These are phyloP conservation scores for Solanum hybrid DNA, from an alignment of 305 asterid species.

Conservation along the genomic window DNA sequence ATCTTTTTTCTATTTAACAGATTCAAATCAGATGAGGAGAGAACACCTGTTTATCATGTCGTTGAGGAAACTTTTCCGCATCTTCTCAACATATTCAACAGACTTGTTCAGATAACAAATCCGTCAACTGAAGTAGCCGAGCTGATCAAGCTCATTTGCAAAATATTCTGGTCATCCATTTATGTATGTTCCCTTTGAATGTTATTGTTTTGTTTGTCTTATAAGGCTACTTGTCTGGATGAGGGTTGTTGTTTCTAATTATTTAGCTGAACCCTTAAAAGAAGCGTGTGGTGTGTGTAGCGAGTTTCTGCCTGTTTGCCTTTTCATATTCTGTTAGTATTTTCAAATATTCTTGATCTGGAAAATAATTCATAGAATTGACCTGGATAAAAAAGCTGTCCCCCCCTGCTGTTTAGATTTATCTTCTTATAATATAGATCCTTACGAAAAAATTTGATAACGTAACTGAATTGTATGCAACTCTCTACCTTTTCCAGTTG, in stretches of 20 bases:
- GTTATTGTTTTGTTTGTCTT: neutral
- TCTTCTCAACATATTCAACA: constrained; percentile 68
- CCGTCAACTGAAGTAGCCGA: constrained; percentile 88
- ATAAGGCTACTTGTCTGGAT: neutral
- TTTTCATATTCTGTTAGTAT: neutral
- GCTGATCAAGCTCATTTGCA: constrained; percentile 93
- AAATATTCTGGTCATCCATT: constrained; percentile 96
- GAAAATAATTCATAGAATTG: neutral
- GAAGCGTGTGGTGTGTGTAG: neutral
- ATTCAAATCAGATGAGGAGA: constrained; percentile 97
- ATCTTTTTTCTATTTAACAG: constrained; percentile 30
- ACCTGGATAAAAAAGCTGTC: neutral
- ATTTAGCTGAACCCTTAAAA: neutral
- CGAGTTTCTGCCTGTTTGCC: neutral
- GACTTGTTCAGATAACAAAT: constrained; percentile 73
- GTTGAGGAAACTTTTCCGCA: constrained; percentile 92
- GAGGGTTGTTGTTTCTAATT: neutral
- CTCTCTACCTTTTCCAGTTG: constrained; percentile 39
- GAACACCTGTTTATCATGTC: constrained; percentile 70
- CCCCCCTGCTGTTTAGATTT: neutral
- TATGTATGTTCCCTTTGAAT: constrained; percentile 44
- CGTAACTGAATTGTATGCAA: neutral
- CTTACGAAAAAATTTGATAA: neutral
- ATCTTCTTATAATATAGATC: neutral
- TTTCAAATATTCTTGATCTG: constrained; percentile 6